phyloP scores from a whole-genome alignment of 2,329 filamentous ascomycete species.

The Cladosporium cucumerinum region DNA sequence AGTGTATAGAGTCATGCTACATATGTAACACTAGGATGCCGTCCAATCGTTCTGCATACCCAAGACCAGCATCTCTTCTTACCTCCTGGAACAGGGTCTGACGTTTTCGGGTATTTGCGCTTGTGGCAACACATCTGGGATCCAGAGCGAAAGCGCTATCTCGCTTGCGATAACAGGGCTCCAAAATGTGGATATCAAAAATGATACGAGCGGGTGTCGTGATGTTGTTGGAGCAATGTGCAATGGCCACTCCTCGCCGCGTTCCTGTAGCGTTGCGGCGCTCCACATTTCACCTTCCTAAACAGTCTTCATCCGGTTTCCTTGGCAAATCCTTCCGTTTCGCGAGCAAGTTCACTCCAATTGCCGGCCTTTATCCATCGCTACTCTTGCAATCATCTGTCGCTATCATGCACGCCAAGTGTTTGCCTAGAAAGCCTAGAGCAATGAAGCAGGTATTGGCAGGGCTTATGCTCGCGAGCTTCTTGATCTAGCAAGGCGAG shows the following conservation, averaged over 20 bases:
- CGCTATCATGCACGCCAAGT: conserved; percentile 11
- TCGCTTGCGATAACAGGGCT: neutral
- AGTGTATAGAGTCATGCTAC: too few relatives aligned
- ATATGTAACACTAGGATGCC: too few relatives aligned
- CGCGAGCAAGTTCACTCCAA: neutral
- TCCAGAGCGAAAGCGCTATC: neutral
- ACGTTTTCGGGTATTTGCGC: too few relatives aligned
- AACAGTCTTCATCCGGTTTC: conserved; percentile 8
- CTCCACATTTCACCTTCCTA: conserved; percentile 11
- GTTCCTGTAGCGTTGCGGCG: neutral
- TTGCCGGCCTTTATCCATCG: neutral
- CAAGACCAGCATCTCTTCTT: too few relatives aligned
- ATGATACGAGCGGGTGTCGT: neutral
- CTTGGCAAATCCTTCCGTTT: neutral
- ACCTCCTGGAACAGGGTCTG: too few relatives aligned
- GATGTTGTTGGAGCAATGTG: conserved; percentile 1
- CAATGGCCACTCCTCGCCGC: neutral
- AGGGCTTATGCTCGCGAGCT: conserved; percentile 10
- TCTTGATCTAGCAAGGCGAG: conserved; percentile 11
- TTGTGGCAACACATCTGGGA: too few relatives aligned
- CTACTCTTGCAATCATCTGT: neutral
- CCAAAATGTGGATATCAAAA: neutral
- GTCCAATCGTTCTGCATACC: too few relatives aligned
- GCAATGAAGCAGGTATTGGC: conserved; percentile 12
- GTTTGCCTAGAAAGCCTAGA: conserved; percentile 12